Conservation (phyloP, 2,329 filamentous ascomycete genomes). For the Didymella glomerata region DNA sequence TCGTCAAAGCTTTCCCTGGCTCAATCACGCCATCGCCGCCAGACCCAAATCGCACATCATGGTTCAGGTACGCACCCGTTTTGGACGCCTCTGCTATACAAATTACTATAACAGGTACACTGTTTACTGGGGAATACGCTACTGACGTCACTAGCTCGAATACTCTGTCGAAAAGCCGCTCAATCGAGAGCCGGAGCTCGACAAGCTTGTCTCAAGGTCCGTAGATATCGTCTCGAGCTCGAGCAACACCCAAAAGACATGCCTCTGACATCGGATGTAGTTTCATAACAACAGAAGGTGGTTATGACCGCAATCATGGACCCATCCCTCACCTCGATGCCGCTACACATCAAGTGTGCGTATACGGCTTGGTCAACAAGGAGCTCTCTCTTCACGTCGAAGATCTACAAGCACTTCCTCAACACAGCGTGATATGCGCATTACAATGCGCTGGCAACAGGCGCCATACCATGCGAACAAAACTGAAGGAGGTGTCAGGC, state of each 20-base stretch:
- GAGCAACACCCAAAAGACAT: background rate
- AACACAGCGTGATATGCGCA: conserved; percentile 65
- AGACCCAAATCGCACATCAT: conserved; percentile 34
- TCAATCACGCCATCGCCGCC: conserved; percentile 43
- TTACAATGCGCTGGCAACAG: conserved; percentile 69
- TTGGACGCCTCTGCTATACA: conserved; percentile 10
- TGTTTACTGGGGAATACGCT: conserved; percentile 19
- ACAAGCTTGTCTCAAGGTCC: conserved; percentile 56
- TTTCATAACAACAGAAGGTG: conserved; percentile 60
- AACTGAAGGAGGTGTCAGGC: conserved; percentile 66
- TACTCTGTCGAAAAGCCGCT: conserved; percentile 57
- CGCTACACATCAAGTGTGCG: conserved; percentile 53
- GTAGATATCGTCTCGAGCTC: background rate
- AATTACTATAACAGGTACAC: conserved; percentile 29
- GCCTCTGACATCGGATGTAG: conserved; percentile 29
- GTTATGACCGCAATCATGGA: conserved; percentile 67
- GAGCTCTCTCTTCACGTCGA: conserved; percentile 57
- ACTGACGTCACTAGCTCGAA: conserved; percentile 45
- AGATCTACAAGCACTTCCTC: conserved; percentile 59
- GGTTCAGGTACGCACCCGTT: conserved; percentile 37
- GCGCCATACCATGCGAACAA: conserved; percentile 67
- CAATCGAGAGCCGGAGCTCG: conserved; percentile 58
- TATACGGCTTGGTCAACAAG: conserved; percentile 60
- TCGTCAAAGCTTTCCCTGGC: conserved; percentile 33
- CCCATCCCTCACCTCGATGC: conserved; percentile 60